Base-by-base conservation (phyloP, 192 early-diverging fungal species). In the Coemansia sp. region DNA sequence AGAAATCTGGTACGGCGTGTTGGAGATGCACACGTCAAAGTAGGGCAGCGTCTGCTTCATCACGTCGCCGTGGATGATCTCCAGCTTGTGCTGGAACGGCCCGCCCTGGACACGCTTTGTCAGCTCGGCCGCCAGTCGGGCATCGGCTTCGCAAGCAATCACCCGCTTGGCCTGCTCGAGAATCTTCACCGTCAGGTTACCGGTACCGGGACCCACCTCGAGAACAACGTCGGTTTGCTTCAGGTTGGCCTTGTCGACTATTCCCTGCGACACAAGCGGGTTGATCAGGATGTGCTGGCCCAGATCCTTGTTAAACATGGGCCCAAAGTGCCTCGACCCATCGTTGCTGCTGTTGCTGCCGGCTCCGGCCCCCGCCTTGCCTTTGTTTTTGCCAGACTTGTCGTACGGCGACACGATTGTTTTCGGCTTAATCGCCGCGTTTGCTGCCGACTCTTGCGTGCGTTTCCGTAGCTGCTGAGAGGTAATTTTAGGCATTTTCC, bases 281-380 rank as follows among this genome's bases (percentile, higher is more conserved):
- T 99, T 99, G 74, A 95, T 97, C 42, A 99, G 82, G 71, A 99
- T 99, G 68, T 99, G 97, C 80, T 99, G 95, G 62, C 95, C 95
- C 20, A 98, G 85, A 55, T 90, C 88, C 79, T 99, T 99, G 86
- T 98, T 93, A 81, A 96, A 96, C 58, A 97, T 74, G 28, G 96
- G 95, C 5, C 91, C 92, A 78, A 91, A 89, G 58, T 83, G 78
- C 52, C 82, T 58, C 9, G 56, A 65, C 24, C 64, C 59, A 27
- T 70, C 71, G 42, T 34, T 46, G 28, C 59, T 54, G 51, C 61
- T 50, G 30, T 32, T 32, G 30, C 4, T 8, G 4, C 30, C 30
- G 30, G 3, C 8, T 3, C 30, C 8, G 25, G 48, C 62, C 22
- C 32, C 60, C 6, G 58, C 48, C 27, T 53, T 59, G 30, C 23